phyloP scores from a whole-genome alignment of 495 filamentous ascomycete genomes.

The Penicillium herquei region DNA sequence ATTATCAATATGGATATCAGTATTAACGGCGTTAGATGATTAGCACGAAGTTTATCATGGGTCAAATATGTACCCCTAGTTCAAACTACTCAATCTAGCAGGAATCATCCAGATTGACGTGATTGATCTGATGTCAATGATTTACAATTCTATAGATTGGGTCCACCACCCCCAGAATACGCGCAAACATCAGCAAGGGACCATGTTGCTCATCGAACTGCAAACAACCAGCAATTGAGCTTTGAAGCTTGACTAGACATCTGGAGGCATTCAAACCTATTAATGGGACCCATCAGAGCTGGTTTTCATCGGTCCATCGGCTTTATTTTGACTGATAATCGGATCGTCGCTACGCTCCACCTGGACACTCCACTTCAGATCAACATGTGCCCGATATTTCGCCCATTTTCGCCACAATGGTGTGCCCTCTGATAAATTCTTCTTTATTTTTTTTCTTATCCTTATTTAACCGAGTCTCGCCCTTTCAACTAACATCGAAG shows the following conservation, averaged over 20 bases:
- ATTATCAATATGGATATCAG: not conserved
- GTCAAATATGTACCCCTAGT: slow-evolving; percentile 11
- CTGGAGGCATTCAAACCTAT: too few species aligned
- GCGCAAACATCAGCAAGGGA: slow-evolving; percentile 17
- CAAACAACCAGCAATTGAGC: too few species aligned
- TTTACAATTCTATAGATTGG: not conserved
- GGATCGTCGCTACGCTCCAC: slow-evolving; percentile 8
- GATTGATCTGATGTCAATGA: not conserved
- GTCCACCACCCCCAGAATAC: slow-evolving; percentile 4
- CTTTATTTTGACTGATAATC: slow-evolving; percentile 6
- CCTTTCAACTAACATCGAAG: not conserved
- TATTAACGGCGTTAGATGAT: not conserved
- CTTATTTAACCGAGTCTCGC: not conserved
- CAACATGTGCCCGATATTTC: slow-evolving; percentile 14
- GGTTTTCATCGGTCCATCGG: not conserved
- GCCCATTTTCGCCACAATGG: slow-evolving; percentile 18
- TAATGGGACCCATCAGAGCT: not conserved
- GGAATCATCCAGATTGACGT: slow-evolving; percentile 1
- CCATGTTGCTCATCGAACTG: not conserved
- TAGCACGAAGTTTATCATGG: not conserved
- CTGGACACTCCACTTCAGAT: slow-evolving; percentile 13
- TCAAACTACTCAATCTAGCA: slow-evolving; percentile 1
- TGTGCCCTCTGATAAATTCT: slow-evolving; percentile 9
- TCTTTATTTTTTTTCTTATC: not conserved
- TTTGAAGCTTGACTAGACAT: too few species aligned